Conservation (phyloP, 305 asterid genomes). For the Rubia peregrina region DNA sequence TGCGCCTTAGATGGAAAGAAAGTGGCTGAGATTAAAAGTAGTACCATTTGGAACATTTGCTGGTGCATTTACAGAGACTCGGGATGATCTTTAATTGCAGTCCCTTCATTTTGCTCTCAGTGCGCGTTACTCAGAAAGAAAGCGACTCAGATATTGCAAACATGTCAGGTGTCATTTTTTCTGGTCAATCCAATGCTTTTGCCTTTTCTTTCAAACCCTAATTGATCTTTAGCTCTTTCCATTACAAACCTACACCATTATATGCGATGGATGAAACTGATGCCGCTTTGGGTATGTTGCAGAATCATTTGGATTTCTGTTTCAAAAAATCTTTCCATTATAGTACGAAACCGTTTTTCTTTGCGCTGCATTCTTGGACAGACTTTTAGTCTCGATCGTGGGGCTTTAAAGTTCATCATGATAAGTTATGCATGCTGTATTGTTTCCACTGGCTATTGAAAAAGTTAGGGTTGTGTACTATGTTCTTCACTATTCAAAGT, state of each 20-base stretch:
- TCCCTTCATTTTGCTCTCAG: slow-evolving; percentile 31
- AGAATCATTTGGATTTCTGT: neutral
- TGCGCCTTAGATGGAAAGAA: slow-evolving; percentile 36
- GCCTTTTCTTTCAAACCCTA: slow-evolving; percentile 55
- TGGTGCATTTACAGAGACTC: slow-evolving; percentile 17
- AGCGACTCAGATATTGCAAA: slow-evolving; percentile 23
- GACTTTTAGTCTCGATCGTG: slow-evolving; percentile 95
- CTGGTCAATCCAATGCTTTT: neutral
- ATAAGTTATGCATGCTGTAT: slow-evolving; percentile 44
- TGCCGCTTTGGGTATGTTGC: slow-evolving; percentile 73
- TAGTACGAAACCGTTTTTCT: neutral
- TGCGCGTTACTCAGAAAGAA: slow-evolving; percentile 37
- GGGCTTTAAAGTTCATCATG: slow-evolving; percentile 91
- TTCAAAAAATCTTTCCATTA: neutral
- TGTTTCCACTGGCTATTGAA: neutral
- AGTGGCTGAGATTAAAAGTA: slow-evolving; percentile 5
- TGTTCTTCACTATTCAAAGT: neutral
- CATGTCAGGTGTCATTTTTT: too few relatives aligned
- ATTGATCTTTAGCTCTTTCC: slow-evolving; percentile 86
- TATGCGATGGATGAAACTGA: slow-evolving; percentile 86
- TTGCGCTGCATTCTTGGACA: slow-evolving; percentile 15
- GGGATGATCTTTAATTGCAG: slow-evolving; percentile 21
- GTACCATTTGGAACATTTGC: too few relatives aligned
- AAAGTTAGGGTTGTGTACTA: too few relatives aligned
- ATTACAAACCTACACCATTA: slow-evolving; percentile 97